phyloP scores from a whole-genome alignment of 2,329 filamentous ascomycete species.

The Ambrosiella beaveri region DNA sequence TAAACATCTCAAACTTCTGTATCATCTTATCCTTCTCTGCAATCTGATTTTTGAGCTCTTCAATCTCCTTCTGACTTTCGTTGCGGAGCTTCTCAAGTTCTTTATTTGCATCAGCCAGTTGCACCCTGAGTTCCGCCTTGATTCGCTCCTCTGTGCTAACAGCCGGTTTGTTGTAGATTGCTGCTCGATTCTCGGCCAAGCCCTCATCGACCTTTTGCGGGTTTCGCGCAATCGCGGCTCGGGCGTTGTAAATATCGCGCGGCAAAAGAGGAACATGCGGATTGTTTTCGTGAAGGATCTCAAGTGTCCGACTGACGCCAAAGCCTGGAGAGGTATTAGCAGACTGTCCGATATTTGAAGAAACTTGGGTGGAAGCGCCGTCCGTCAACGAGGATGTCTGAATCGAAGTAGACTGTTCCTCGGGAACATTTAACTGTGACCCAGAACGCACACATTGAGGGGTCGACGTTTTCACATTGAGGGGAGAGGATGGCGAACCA shows the following conservation, averaged over 20 bases:
- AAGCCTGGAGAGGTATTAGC: conserved; percentile 28
- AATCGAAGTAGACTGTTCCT: neutral
- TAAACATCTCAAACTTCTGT: conserved; percentile 49
- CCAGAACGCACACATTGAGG: neutral
- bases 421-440: neutral
- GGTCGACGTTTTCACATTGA: neutral
- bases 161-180: conserved; percentile 49
- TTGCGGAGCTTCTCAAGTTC: conserved; percentile 38
- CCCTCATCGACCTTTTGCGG: conserved; percentile 43
- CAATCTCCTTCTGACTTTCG: conserved; percentile 40
- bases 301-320: conserved; percentile 47
- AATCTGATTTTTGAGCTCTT: conserved; percentile 39
- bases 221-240: conserved; percentile 49
- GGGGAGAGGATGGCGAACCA: conserved; percentile 28
- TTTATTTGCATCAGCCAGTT: conserved; percentile 40
- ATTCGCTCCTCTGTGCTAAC: conserved; percentile 47
- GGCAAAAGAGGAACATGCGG: conserved; percentile 46
- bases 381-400: neutral
- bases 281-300: conserved; percentile 46
- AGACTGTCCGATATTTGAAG: conserved; percentile 10
- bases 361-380: conserved; percentile 14
- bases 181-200: conserved; percentile 41
- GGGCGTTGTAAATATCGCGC: conserved; percentile 50
- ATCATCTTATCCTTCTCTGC: conserved; percentile 47
- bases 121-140: conserved; percentile 40